A percentile compares a stretch with the other conserved stretches of the same genome.
phyloP scores from a whole-genome alignment of 2,329 filamentous ascomycete genomes.

The Ceratocystis ficicola region DNA sequence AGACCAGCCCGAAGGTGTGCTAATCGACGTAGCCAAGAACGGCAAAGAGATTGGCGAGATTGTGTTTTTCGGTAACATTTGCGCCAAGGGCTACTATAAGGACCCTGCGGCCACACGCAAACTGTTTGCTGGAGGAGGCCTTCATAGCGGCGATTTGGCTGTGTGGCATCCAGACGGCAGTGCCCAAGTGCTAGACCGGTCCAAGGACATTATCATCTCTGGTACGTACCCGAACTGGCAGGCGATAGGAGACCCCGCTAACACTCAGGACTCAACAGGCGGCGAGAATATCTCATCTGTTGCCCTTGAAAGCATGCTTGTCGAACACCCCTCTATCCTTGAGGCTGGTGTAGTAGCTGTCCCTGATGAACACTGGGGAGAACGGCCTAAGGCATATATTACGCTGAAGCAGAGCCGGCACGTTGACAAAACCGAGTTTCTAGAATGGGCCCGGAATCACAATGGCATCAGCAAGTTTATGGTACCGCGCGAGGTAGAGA shows the following conservation, averaged over 20 bases:
- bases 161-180: constrained; percentile 87
- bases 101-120: constrained; percentile 75
- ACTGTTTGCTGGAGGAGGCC: constrained; percentile 72
- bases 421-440: constrained; percentile 50
- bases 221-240: constrained; percentile 38
- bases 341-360: constrained; percentile 88
- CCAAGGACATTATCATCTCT: constrained; percentile 97
- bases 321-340: constrained; percentile 75
- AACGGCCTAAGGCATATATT: constrained; percentile 87
- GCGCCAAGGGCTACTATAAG: constrained; percentile 82
- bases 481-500: constrained; percentile 60
- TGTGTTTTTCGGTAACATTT: constrained; percentile 84
- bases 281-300: constrained; percentile 96
- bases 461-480: constrained; percentile 83
- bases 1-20: constrained; percentile 51
- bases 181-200: constrained; percentile 81
- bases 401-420: constrained; percentile 60
- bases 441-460: constrained; percentile 73
- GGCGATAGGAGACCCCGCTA: not conserved
- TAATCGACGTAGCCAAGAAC: constrained; percentile 38
- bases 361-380: constrained; percentile 82
- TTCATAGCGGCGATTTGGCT: constrained; percentile 84
- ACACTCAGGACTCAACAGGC: constrained; percentile 37
- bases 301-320: constrained; percentile 79
- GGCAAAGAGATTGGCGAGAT: constrained; percentile 46